Conservation (phyloP, 2,329 filamentous ascomycete species). For the Colletotrichum sp. region DNA sequence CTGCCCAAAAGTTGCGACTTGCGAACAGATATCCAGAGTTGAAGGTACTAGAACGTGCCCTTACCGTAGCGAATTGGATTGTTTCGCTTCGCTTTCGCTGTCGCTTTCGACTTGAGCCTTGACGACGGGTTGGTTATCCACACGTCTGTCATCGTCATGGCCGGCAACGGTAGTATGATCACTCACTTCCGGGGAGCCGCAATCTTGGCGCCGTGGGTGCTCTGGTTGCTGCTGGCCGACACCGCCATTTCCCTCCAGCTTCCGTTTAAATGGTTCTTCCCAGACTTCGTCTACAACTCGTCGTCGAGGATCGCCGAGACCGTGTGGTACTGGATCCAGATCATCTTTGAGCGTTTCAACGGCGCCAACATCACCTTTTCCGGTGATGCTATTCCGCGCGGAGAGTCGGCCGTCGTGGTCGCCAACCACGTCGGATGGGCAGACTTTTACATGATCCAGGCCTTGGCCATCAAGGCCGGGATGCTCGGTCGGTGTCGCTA, state of each 20-base stretch:
- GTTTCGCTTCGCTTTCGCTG: not conserved
- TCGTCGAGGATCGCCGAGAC: conserved; percentile 60
- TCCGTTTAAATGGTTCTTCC: conserved; percentile 50
- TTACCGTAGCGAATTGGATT: not conserved
- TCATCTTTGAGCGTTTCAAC: conserved; percentile 60
- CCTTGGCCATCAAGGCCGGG: conserved; percentile 53
- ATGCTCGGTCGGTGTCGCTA: conserved; percentile 69
- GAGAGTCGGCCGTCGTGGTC: conserved; percentile 66
- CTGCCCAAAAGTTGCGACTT: not conserved
- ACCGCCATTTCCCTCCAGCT: conserved; percentile 54
- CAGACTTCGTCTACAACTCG: conserved; percentile 54
- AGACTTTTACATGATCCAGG: conserved; percentile 70
- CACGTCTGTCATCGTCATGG: not conserved
- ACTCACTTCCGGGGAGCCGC: conserved; percentile 46
- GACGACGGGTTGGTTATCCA: not conserved
- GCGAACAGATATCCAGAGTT: not conserved
- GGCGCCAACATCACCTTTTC: conserved; percentile 57
- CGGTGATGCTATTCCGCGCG: conserved; percentile 53
- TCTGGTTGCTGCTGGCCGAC: conserved; percentile 57
- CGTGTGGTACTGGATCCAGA: conserved; percentile 63
- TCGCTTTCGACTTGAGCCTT: conserved; percentile 6
- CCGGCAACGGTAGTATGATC: conserved; percentile 26
- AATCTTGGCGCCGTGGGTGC: conserved; percentile 56
- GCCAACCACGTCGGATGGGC: conserved; percentile 66
- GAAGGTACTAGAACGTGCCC: not conserved